Conservation (phyloP, 441 rosid genomes). For the Eruca vesicaria region DNA sequence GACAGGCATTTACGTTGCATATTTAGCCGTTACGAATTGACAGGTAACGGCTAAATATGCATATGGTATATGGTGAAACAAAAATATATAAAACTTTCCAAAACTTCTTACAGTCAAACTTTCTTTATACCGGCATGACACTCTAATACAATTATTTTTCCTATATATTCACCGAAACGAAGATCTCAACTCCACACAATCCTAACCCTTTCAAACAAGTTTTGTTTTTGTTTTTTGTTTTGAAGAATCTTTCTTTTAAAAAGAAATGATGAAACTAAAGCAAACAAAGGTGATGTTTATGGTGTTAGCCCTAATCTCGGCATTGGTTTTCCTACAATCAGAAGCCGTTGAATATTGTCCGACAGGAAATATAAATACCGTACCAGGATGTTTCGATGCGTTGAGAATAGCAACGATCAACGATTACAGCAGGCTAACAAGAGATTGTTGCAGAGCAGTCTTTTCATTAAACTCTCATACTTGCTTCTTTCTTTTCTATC, state of each 20-base stretch:
- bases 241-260: neutral
- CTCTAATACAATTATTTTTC: neutral
- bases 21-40: neutral
- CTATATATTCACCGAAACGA: neutral
- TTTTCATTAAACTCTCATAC: neutral
- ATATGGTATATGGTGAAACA: neutral
- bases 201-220: neutral
- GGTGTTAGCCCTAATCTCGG: neutral
- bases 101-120: neutral
- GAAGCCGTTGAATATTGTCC: conserved; percentile 8
- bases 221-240: neutral
- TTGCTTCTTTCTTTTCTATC: neutral
- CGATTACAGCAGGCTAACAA: conserved; percentile 6
- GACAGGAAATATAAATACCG: neutral
- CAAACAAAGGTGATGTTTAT: neutral
- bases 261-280: neutral
- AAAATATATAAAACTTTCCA: neutral
- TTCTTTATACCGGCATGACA: neutral
- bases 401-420: neutral
- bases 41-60: neutral
- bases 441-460: conserved; percentile 14
- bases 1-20: neutral
- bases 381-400: conserved; percentile 8
- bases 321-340: neutral
- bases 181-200: neutral